Conservation (phyloP, 1,284 basidiomycete genomes). For the Naganishia liquefaciens region DNA sequence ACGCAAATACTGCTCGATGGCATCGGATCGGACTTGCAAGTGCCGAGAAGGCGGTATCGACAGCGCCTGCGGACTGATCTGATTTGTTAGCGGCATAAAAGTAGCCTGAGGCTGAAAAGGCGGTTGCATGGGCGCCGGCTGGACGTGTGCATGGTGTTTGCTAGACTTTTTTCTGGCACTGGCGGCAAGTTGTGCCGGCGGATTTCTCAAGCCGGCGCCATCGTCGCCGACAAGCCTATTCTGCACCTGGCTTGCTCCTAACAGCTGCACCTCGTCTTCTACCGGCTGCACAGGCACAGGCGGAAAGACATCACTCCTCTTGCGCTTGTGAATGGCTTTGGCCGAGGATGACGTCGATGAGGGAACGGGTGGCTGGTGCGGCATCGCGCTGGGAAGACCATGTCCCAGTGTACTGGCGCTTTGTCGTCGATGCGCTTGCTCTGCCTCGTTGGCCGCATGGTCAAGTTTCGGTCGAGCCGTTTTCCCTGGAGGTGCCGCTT, state of each 20-base stretch:
- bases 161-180: constrained; percentile 14
- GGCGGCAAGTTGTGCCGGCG: not conserved
- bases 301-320: constrained; percentile 28
- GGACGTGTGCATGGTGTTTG: constrained; percentile 18
- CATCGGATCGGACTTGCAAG: constrained; percentile 32
- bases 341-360: not conserved
- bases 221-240: constrained; percentile 19
- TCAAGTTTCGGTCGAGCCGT: constrained; percentile 25
- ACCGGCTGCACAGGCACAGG: constrained; percentile 21
- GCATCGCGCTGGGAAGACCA: constrained; percentile 13
- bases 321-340: constrained; percentile 32
- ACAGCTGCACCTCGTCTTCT: constrained; percentile 36
- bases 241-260: constrained; percentile 13
- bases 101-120: constrained; percentile 1
- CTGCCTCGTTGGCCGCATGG: constrained; percentile 24
- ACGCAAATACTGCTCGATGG: constrained; percentile 32
- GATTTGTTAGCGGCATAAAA: constrained; percentile 2
- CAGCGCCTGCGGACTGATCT: constrained; percentile 26
- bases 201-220: not conserved
- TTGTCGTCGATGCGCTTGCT: constrained; percentile 28
- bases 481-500: constrained; percentile 6
- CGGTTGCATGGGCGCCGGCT: constrained; percentile 6
- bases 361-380: not conserved
- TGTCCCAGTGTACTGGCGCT: not conserved
- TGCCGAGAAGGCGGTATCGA: constrained; percentile 17